Evolutionary conservation across 2,329 filamentous ascomycete species (phyloP).

Genomic region (Fusarium temperatum): DNA sequence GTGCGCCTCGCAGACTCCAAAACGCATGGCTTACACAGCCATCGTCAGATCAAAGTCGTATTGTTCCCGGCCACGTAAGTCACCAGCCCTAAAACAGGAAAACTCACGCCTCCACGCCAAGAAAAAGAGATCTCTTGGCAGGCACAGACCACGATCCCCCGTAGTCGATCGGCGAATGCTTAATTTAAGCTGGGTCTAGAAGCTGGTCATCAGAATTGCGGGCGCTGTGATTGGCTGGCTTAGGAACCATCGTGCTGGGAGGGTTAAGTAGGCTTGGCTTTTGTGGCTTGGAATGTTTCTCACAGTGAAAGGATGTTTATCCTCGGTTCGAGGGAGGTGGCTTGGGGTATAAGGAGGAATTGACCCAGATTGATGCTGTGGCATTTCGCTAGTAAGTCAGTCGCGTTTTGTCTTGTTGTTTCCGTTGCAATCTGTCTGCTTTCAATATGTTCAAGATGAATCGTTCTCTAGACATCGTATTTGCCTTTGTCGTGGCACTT

Average conservation of each 20-base stretch:
- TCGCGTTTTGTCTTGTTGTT: neutral
- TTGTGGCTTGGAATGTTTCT: neutral
- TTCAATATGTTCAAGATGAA: neutral
- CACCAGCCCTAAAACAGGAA: too few relatives aligned
- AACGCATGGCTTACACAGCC: neutral
- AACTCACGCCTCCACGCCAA: neutral
- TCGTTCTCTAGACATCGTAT: neutral
- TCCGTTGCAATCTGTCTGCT: neutral
- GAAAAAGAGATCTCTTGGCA: neutral
- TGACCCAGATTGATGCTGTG: neutral
- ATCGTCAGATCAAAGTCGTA: neutral
- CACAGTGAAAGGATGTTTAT: neutral
- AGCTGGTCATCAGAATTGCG: neutral
- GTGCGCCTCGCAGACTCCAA: neutral
- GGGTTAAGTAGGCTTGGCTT: neutral
- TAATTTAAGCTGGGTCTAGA: neutral
- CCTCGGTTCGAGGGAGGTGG: too few relatives aligned
- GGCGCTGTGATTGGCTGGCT: neutral
- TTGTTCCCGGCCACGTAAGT: neutral
- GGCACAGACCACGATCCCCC: neutral
- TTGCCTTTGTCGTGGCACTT: neutral
- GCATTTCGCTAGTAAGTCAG: neutral
- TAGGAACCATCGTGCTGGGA: neutral
- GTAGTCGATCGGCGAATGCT: neutral
- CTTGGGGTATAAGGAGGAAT: neutral